Percentiles rank a stretch among this genome's conserved stretches.
Evolutionary conservation across 192 early-diverging fungal species (phyloP).

Genomic region (Powellomyces hirtus): DNA sequence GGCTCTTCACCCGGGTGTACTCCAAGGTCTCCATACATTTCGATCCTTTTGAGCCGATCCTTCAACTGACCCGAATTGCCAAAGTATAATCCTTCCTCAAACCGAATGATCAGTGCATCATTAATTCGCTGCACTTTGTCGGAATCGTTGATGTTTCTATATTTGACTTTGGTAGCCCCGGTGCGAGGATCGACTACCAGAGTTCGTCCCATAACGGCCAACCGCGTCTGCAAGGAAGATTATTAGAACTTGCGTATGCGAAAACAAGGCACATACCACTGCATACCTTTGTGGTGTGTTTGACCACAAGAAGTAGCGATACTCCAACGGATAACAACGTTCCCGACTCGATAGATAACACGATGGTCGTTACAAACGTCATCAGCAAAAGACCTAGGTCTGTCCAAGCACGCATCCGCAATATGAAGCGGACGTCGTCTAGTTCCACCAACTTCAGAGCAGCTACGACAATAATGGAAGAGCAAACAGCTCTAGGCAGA

Average conservation of each 20-base stretch:
- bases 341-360: constrained; percentile 88
- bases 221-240: constrained; percentile 35
- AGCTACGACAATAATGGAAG: constrained; percentile 53
- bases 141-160: constrained; percentile 56
- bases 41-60: constrained; percentile 88
- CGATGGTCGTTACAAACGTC: constrained; percentile 88
- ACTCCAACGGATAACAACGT: constrained; percentile 86
- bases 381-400: constrained; percentile 81
- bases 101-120: constrained; percentile 81
- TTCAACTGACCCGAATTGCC: constrained; percentile 96
- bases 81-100: constrained; percentile 95
- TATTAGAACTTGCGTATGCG: too few relatives aligned
- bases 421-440: constrained; percentile 52
- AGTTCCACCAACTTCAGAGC: constrained; percentile 51
- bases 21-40: constrained; percentile 89
- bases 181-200: constrained; percentile 40
- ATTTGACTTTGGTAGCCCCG: constrained; percentile 52
- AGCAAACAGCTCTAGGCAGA: constrained; percentile 75
- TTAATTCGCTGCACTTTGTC: constrained; percentile 69
- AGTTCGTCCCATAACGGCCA: constrained; percentile 46
- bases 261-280: neutral
- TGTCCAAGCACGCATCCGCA: constrained; percentile 50
- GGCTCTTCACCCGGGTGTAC: constrained; percentile 94
- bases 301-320: constrained; percentile 87
- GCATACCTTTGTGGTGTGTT: constrained; percentile 79